Base-by-base conservation (phyloP, 2,329 filamentous ascomycete genomes). In the Beauveria rudraprayagi region DNA sequence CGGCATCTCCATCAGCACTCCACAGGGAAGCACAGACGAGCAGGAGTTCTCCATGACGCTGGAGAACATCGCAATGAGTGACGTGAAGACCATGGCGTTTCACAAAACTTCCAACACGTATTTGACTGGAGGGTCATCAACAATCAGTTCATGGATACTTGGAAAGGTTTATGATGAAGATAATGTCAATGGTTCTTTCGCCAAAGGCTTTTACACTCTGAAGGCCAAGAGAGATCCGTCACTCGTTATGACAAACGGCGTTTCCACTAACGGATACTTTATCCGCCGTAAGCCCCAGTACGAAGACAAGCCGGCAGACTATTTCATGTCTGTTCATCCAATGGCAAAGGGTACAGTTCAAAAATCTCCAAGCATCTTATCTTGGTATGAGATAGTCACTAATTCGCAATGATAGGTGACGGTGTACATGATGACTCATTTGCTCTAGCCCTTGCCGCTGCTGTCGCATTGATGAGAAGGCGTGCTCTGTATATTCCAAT, bases 231-330 rank as follows among this genome's bases (percentile, higher is more conserved):
- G 60, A 59, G n/a, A 57, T 11, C 54, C 28, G 14, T 11, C 8
- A 11, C 54, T 57, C 4, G 54, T 57, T 26, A 57, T 57, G 43
- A 16, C 54, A 14, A 48, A 57, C 9, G 19, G 57, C 5, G 60
- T 56, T 40, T 22, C 19, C 8, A 4, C 40, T 1, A 47, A 55
- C n/a, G 52, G n/a, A 62, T 84, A 75, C 67, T 81, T 76, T 65
- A 69, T 76, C 54, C 73, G 75, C 3, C 77, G 79, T 3, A 85
- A 85, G 70, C 82, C 82, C 17, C 80, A 83, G 63, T 84, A 83
- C 65, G 73, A 77, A 34, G 67, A 63, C 7, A 10, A 26, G 11
- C 3, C 54, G 3, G 43, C 58, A 0, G 22, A 34, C 6, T 47
- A 63, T 34, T 68, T 69, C 17, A 9, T 68, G 11, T 54, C 66